These are phyloP conservation scores for Calophaca sinica DNA, from an alignment of 306 rosid species.

Conservation along the genomic window DNA sequence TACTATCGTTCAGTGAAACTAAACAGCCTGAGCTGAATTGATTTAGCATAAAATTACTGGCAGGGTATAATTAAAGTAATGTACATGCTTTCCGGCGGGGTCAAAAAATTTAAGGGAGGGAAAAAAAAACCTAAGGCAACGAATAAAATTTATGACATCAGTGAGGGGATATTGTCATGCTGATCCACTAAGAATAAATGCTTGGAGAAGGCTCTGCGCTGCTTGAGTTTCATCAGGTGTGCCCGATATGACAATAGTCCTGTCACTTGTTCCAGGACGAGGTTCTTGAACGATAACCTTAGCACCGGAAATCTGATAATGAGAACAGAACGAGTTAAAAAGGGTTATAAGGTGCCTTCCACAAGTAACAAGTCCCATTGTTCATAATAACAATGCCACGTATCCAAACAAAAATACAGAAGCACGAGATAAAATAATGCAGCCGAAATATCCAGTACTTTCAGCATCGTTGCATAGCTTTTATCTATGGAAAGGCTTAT, in stretches of 20 bases:
- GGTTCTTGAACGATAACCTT: conserved; percentile 73
- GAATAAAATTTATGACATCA: background rate
- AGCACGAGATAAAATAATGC: background rate
- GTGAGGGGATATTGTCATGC: conserved; percentile 50
- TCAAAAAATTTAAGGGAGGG: background rate
- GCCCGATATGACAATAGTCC: conserved; percentile 80
- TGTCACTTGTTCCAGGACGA: conserved; percentile 62
- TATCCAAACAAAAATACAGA: conserved; percentile 7
- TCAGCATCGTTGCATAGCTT: conserved; percentile 27
- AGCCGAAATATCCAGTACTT: conserved; percentile 29
- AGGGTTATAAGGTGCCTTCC: background rate
- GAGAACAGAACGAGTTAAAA: conserved; percentile 30
- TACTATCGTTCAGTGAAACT: conserved; percentile 15
- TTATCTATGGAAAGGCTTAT: conserved; percentile 12
- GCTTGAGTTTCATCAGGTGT: conserved; percentile 95
- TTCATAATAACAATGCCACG: conserved; percentile 27
- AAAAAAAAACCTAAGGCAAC: background rate
- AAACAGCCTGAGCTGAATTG: conserved; percentile 24
- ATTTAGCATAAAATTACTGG: conserved; percentile 10
- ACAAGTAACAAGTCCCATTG: conserved; percentile 22
- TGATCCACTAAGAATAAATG: conserved; percentile 83
- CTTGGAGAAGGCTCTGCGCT: conserved; percentile 96
- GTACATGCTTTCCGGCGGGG: conserved; percentile 44
- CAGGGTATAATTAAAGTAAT: conserved; percentile 1
- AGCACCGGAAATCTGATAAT: conserved; percentile 86